Conservation (phyloP, 768 basidiomycete genomes). For the Cytidiella melzeri region DNA sequence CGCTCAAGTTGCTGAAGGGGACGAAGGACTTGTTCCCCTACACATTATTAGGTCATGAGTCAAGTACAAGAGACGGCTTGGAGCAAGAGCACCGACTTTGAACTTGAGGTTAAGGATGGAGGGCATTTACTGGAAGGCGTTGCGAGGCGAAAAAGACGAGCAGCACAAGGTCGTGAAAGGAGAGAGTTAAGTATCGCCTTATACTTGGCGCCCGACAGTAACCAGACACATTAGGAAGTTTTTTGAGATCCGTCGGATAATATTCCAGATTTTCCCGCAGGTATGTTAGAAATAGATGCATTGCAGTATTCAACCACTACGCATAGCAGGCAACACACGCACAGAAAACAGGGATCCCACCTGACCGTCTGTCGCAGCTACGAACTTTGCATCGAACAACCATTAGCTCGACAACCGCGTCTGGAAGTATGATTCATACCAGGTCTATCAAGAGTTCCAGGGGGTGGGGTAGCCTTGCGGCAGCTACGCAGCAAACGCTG, state of each 20-base stretch:
- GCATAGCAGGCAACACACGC: neutral
- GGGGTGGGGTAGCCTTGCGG: neutral
- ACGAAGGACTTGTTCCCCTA: constrained; percentile 94
- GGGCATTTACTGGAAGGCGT: constrained; percentile 46
- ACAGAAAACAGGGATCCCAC: neutral
- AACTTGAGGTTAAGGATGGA: constrained; percentile 84
- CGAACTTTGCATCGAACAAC: no score
- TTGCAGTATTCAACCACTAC: neutral
- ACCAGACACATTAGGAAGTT: constrained; percentile 6
- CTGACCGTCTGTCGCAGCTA: no score
- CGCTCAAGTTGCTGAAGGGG: constrained; percentile 84
- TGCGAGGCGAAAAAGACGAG: constrained; percentile 4
- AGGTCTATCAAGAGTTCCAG: neutral
- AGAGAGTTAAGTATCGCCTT: neutral
- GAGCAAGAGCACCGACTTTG: constrained; percentile 43
- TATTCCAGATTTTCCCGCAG: neutral
- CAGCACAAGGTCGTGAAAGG: no score
- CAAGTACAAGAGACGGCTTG: constrained; percentile 12
- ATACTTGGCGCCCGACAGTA: no score
- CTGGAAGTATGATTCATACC: no score
- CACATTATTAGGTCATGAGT: constrained; percentile 3
- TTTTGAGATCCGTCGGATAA: constrained; percentile 13
- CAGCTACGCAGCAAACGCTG: constrained; percentile 4
- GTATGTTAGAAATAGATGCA: no score
- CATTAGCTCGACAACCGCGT: no score